Conservation (phyloP, 805 yeast species). For the Pichia nanzhaoensis region DNA sequence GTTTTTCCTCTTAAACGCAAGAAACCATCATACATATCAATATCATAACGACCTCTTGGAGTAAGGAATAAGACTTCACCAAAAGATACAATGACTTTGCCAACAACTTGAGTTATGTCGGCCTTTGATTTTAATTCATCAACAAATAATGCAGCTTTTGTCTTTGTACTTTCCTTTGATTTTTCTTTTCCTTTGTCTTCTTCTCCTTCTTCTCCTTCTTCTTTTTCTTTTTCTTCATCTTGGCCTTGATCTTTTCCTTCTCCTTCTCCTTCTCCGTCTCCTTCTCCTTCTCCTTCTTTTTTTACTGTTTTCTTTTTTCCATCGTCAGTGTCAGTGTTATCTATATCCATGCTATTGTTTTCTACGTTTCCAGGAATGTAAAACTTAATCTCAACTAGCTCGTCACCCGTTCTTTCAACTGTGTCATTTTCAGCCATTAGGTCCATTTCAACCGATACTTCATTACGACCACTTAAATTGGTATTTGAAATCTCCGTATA, state of each 20-base stretch:
- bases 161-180: slow-evolving; percentile 43
- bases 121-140: slow-evolving; percentile 91
- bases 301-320: slow-evolving; percentile 6
- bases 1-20: slow-evolving; percentile 94
- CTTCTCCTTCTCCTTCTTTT: slow-evolving; percentile 14
- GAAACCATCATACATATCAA: slow-evolving; percentile 83
- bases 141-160: slow-evolving; percentile 79
- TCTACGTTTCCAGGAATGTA: slow-evolving; percentile 82
- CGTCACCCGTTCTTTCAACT: slow-evolving; percentile 78
- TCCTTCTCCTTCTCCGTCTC: slow-evolving; percentile 29
- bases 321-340: slow-evolving; percentile 17
- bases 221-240: slow-evolving; percentile 11
- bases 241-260: slow-evolving; percentile 66
- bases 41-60: slow-evolving; percentile 97
- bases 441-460: slow-evolving; percentile 84
- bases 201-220: slow-evolving; percentile 10
- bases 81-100: slow-evolving; percentile 91
- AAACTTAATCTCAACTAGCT: slow-evolving; percentile 88
- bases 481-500: slow-evolving; percentile 74
- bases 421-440: slow-evolving; percentile 37
- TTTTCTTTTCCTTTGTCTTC: slow-evolving; percentile 28
- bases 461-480: slow-evolving; percentile 85
- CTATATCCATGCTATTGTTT: slow-evolving; percentile 38
- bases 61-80: slow-evolving; percentile 87
- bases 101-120: slow-evolving; percentile 88